Evolutionary conservation across 2,329 filamentous ascomycete species (phyloP).

Genomic region (Neonectria coccinea): DNA sequence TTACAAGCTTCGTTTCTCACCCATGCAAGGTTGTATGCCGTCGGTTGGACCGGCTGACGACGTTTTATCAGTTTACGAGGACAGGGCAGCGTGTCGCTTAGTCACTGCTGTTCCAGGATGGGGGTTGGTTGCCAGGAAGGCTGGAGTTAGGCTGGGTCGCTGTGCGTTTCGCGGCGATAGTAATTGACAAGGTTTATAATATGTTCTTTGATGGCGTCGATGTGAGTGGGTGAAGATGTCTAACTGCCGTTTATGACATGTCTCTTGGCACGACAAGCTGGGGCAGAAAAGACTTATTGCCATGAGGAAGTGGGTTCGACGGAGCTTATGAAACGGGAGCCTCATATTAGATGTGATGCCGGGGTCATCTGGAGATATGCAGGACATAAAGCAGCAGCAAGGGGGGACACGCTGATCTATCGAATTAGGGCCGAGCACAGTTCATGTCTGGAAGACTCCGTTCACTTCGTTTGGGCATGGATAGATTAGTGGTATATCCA

Average conservation of each 20-base stretch:
- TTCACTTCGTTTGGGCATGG: too few relatives aligned
- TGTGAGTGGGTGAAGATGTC: not conserved
- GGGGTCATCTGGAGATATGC: not conserved
- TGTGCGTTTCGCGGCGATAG: conserved; percentile 23
- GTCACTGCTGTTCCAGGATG: conserved; percentile 9
- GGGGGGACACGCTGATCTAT: not conserved
- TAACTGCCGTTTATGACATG: not conserved
- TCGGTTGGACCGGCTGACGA: conserved; percentile 2
- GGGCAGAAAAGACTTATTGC: not conserved
- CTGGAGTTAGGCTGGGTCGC: conserved; percentile 10
- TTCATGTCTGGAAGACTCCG: not conserved
- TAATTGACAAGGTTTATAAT: conserved; percentile 23
- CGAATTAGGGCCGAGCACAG: not conserved
- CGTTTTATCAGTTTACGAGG: not conserved
- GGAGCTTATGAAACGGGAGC: not conserved
- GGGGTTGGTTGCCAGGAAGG: conserved; percentile 10
- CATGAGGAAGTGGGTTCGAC: not conserved
- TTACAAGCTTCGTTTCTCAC: not conserved
- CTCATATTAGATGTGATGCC: not conserved
- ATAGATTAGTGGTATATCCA: not conserved
- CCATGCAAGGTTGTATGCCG: not conserved
- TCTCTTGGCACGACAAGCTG: not conserved
- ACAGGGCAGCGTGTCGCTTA: conserved; percentile 3
- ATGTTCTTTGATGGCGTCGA: not conserved
- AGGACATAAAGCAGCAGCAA: not conserved